Evolutionary conservation across 2,329 filamentous ascomycete species (phyloP), one percentile per base, ranked within the genome.

Genomic region (Fusarium protoensiforme): DNA sequence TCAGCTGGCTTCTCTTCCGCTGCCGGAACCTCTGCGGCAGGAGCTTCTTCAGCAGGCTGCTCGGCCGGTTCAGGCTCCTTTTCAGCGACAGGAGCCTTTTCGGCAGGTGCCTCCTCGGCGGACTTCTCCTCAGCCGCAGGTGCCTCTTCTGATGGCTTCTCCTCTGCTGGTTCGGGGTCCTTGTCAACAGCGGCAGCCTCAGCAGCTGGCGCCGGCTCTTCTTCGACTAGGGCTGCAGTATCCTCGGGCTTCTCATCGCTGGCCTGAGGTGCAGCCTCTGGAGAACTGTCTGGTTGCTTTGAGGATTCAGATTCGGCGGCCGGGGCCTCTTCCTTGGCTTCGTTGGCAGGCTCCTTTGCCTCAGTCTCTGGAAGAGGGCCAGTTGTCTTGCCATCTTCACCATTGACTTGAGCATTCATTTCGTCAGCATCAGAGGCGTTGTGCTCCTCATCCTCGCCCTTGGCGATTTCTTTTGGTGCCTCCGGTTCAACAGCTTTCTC

Each of bases 401-500:
- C 64, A 9, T 68, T 63, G 33, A 31, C 67, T 41, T 67, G 54
- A 22, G 46, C 43, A 18, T 71, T 72, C 24, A 59, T 27, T 59
- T 68, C 65, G 20, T 64, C 65, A 18, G 38, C 31, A 39, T 65
- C 53, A 7, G 60, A 65, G 22, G 51, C 24, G 36, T 65, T 60
- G 9, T 58, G 35, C 22, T 69, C 67, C 16, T 70, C 41, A 7
- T 64, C 54, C 39, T 65, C 60, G 27, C 38, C 39, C 13, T 61
- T 33, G 5, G 20, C 14, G 9, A 35, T 36, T 11, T 70, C 48
- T 16, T 65, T 60, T 29, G 35, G n/a, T 24, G 39, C 41, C 27
- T 75, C 71, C 56, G 24, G 56, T 33, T 72, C 63, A 16, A 7
- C 54, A 36, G 33, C 38, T 36, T 66, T 64, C 38, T 64, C 18